Evolutionary conservation across 2,329 filamentous ascomycete genomes (phyloP).

Genomic region (Curvularia spicifera): DNA sequence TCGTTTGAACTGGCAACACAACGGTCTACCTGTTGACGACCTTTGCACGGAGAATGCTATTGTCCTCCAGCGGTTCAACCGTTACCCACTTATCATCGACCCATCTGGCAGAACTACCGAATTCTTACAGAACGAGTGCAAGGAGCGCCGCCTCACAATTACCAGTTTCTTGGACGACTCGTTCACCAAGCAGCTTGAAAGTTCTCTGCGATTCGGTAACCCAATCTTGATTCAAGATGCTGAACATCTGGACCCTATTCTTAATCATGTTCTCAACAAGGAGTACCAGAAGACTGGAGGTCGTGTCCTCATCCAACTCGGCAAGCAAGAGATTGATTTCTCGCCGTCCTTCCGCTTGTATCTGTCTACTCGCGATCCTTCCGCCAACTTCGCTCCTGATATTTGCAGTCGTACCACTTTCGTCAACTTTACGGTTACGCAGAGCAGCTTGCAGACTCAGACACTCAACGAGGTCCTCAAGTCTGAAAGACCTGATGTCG

Average conservation of each 20-base stretch:
- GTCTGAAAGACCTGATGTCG: constrained; percentile 94
- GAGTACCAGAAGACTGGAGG: constrained; percentile 99
- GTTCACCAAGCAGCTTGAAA: constrained; percentile 97
- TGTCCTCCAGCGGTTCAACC: constrained; percentile 95
- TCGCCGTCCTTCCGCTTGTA: constrained; percentile 96
- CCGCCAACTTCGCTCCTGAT: constrained; percentile 92
- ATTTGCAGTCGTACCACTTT: constrained; percentile 98
- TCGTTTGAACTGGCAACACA: constrained; percentile 91
- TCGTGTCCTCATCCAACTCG: constrained; percentile 96
- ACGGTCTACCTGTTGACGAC: constrained; percentile 92
- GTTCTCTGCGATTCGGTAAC: constrained; percentile 95
- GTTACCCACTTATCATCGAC: constrained; percentile 97
- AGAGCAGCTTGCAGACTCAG: constrained; percentile 97
- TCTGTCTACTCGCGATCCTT: constrained; percentile 93
- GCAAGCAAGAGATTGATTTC: constrained; percentile 99
- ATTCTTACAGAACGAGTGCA: constrained; percentile 93
- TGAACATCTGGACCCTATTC: constrained; percentile 93
- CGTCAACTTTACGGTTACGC: constrained; percentile 98
- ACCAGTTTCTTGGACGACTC: constrained; percentile 98
- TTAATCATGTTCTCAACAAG: constrained; percentile 99
- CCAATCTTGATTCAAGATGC: constrained; percentile 98
- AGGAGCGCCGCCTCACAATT: constrained; percentile 89
- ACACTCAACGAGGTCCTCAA: constrained; percentile 97
- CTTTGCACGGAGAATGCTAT: constrained; percentile 99
- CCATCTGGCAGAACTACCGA: constrained; percentile 94